These are phyloP conservation scores for Lobosporangium transversale DNA, from an alignment of 192 early-diverging fungal genomes.

Conservation along the genomic window DNA sequence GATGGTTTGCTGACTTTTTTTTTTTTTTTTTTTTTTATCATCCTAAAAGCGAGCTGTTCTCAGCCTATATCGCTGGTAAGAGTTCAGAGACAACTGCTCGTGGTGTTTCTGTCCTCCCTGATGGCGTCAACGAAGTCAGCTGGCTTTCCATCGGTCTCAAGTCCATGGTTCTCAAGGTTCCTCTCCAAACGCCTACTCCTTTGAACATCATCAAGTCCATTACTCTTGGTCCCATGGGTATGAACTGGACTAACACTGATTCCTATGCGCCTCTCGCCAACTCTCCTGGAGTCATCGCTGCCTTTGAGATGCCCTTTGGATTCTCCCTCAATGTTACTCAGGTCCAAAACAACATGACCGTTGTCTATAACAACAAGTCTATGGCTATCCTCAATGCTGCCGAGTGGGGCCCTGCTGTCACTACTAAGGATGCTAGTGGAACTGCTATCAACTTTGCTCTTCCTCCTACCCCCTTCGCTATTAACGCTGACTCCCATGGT, in stretches of 20 bases:
- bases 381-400: conserved; percentile 41
- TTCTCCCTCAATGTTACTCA: conserved; percentile 68
- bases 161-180: conserved; percentile 62
- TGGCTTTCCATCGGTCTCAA: conserved; percentile 65
- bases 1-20: too few species aligned
- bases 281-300: conserved; percentile 58
- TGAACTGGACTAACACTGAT: conserved; percentile 57
- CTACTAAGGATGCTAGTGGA: conserved; percentile 53
- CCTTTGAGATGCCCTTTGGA: conserved; percentile 69
- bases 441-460: conserved; percentile 63
- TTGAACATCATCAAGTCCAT: conserved; percentile 65
- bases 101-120: conserved; percentile 62
- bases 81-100: conserved; percentile 57
- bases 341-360: conserved; percentile 62
- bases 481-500: conserved; percentile 52
- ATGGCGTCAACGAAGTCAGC: conserved; percentile 55
- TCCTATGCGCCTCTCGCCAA: conserved; percentile 61
- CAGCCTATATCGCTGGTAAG: conserved; percentile 62
- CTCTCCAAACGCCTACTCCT: conserved; percentile 49
- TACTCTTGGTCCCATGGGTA: conserved; percentile 61
- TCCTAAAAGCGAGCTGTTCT: conserved; percentile 63
- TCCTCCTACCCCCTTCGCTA: conserved; percentile 56
- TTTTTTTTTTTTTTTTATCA: neutral
- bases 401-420: conserved; percentile 44
- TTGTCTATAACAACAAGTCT: conserved; percentile 47